phyloP scores from a whole-genome alignment of 2,329 filamentous ascomycete genomes.

The Graphilbum fragrans region DNA sequence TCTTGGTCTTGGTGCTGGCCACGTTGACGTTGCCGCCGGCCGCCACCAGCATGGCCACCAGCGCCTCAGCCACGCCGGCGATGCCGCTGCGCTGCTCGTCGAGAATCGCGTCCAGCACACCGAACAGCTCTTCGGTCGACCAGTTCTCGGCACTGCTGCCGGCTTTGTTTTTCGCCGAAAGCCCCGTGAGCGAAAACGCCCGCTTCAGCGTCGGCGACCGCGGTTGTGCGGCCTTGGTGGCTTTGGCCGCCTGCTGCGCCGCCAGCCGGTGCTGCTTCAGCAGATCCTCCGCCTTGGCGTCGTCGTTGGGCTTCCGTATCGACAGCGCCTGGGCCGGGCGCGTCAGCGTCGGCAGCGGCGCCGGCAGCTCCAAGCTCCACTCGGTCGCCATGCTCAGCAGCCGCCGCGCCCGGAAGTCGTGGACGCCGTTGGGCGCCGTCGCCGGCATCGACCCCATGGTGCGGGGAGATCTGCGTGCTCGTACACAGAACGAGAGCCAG shows the following conservation, averaged over 20 bases:
- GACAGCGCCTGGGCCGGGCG: constrained; percentile 23
- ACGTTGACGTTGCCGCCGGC: constrained; percentile 40
- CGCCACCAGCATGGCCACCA: constrained; percentile 35
- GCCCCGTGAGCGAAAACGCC: constrained; percentile 29
- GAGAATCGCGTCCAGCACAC: constrained; percentile 36
- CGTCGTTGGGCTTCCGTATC: constrained; percentile 34
- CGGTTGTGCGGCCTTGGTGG: no score
- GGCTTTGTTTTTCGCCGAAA: constrained; percentile 17
- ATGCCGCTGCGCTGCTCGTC: constrained; percentile 34
- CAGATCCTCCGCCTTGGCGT: constrained; percentile 40
- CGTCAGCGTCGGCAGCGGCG: constrained; percentile 26
- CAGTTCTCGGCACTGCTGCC: constrained; percentile 29
- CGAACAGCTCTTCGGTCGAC: constrained; percentile 40
- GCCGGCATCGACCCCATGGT: no score
- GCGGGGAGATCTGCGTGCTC: no score
- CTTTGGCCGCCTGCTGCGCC: constrained; percentile 9
- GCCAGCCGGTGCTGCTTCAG: constrained; percentile 30
- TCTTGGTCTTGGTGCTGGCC: constrained; percentile 31
- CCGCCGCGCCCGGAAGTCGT: constrained; percentile 16
- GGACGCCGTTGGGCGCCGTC: no score
- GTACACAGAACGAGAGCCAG: no score
- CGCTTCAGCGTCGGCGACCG: constrained; percentile 17
- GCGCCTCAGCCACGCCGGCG: constrained; percentile 42
- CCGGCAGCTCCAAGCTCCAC: constrained; percentile 31
- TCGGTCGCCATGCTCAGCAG: constrained; percentile 37